A percentile compares a stretch with the other conserved stretches of the same genome.
Conservation (phyloP, 164 flowering plant genomes). For the Platanus orientalis region DNA sequence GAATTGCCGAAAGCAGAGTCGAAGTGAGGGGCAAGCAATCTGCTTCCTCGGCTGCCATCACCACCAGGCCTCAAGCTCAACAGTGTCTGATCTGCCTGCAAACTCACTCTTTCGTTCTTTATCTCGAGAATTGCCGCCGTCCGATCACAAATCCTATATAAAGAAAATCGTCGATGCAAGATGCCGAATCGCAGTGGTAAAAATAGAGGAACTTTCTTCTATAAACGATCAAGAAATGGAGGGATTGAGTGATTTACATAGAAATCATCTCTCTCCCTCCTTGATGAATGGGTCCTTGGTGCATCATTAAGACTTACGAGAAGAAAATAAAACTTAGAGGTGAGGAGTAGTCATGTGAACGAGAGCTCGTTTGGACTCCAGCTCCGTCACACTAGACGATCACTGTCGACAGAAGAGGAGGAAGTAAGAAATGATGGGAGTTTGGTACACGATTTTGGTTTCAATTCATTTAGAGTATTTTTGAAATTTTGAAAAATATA, state of each 20-base stretch:
- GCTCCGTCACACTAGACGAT: too few species aligned
- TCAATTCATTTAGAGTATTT: too few species aligned
- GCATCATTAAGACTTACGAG: too few species aligned
- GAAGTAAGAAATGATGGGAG: too few species aligned
- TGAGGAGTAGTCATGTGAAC: too few species aligned
- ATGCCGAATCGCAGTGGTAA: neutral
- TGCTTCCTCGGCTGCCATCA: slow-evolving; percentile 57
- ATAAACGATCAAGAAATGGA: neutral
- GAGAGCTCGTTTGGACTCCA: too few species aligned
- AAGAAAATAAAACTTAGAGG: too few species aligned
- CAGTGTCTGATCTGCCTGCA: slow-evolving; percentile 93
- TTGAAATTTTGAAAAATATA: too few species aligned
- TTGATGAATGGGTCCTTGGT: too few species aligned
- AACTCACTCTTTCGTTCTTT: slow-evolving; percentile 29
- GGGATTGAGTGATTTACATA: neutral
- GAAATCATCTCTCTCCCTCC: neutral
- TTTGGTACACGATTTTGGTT: too few species aligned
- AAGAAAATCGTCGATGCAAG: neutral
- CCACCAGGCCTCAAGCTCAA: slow-evolving; percentile 95
- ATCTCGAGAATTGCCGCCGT: slow-evolving; percentile 8
- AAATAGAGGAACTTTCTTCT: neutral
- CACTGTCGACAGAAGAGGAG: too few species aligned
- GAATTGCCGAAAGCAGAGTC: slow-evolving; percentile 39
- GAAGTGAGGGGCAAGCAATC: slow-evolving; percentile 51
- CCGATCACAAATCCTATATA: slow-evolving; percentile 2